Conservation (phyloP, 2,329 filamentous ascomycete species). For the Stenocarpella maydis region DNA sequence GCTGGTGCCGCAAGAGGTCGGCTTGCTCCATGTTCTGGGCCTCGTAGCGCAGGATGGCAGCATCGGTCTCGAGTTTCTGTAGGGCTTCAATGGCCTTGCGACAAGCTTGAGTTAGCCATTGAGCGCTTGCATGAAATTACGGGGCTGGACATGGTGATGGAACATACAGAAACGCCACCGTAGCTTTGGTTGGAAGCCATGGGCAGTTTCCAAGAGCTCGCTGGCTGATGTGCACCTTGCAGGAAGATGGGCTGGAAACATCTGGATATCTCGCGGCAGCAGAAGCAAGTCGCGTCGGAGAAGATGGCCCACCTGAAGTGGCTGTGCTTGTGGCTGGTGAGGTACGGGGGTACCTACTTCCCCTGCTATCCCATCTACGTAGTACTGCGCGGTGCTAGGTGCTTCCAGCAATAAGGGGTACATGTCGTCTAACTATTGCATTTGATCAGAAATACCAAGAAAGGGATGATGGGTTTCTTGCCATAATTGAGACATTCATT, state of each 20-base stretch:
- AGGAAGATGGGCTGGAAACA: neutral
- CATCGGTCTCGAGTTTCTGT: slow-evolving; percentile 50
- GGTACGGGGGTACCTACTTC: neutral
- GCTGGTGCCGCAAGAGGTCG: slow-evolving; percentile 45
- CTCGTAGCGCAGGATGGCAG: slow-evolving; percentile 49
- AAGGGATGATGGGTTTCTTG: neutral
- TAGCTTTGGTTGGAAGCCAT: slow-evolving; percentile 47
- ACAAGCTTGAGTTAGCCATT: slow-evolving; percentile 30
- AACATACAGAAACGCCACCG: slow-evolving; percentile 43
- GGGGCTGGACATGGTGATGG: slow-evolving; percentile 36
- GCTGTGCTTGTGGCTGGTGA: slow-evolving; percentile 28
- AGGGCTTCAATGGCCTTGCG: slow-evolving; percentile 47
- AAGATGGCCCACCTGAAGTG: slow-evolving; percentile 15
- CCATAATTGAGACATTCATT: neutral
- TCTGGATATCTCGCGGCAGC: slow-evolving; percentile 6
- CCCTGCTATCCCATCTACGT: neutral
- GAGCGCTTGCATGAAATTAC: slow-evolving; percentile 35
- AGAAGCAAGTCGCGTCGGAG: slow-evolving; percentile 5
- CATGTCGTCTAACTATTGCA: neutral
- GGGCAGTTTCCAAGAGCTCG: slow-evolving; percentile 34
- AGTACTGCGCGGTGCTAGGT: no score
- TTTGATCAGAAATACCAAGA: neutral
- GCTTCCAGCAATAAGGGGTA: neutral
- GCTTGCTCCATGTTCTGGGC: slow-evolving; percentile 44
- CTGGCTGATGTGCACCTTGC: slow-evolving; percentile 1